Conservation (phyloP, 345 rosid genomes). For the Streptanthus diversifolius region DNA sequence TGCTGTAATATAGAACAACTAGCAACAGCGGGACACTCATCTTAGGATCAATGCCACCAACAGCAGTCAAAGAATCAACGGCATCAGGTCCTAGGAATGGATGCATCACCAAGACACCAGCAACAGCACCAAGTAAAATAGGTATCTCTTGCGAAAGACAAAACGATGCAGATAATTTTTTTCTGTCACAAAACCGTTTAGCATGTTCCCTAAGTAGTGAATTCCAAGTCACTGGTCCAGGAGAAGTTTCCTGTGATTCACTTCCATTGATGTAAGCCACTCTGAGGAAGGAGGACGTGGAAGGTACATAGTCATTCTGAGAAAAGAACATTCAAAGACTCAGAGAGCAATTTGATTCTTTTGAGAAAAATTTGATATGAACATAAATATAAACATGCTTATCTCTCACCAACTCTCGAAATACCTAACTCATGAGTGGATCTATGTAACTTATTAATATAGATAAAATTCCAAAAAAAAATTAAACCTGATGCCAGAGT, state of each 20-base stretch:
- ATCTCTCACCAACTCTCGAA: conserved; percentile 13
- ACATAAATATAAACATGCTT: not conserved
- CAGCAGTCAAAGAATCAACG: conserved; percentile 55
- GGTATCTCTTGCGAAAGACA: conserved; percentile 53
- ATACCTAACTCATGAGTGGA: not conserved
- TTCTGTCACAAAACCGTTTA: conserved; percentile 43
- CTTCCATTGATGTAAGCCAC: conserved; percentile 44
- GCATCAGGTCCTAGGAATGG: conserved; percentile 52
- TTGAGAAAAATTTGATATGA: not conserved
- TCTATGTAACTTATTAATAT: conserved; percentile 1
- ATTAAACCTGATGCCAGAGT: conserved; percentile 79
- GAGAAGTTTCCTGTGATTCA: conserved; percentile 37
- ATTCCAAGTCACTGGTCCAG: conserved; percentile 49
- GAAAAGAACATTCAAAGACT: conserved; percentile 31
- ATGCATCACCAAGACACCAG: conserved; percentile 69
- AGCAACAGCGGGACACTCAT: conserved; percentile 76
- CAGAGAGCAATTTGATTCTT: not conserved
- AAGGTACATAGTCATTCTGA: conserved; percentile 45
- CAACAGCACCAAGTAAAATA: conserved; percentile 55
- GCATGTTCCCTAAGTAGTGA: conserved; percentile 60
- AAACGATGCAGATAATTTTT: conserved; percentile 45
- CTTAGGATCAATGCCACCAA: conserved; percentile 62
- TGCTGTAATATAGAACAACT: conserved; percentile 64
- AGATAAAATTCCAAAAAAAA: conserved; percentile 19
- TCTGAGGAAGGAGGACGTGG: conserved; percentile 46